A percentile compares a stretch with the other conserved stretches of the same genome.
phyloP scores from a whole-genome alignment of 495 filamentous ascomycete species.

The Xylaria palmicola region DNA sequence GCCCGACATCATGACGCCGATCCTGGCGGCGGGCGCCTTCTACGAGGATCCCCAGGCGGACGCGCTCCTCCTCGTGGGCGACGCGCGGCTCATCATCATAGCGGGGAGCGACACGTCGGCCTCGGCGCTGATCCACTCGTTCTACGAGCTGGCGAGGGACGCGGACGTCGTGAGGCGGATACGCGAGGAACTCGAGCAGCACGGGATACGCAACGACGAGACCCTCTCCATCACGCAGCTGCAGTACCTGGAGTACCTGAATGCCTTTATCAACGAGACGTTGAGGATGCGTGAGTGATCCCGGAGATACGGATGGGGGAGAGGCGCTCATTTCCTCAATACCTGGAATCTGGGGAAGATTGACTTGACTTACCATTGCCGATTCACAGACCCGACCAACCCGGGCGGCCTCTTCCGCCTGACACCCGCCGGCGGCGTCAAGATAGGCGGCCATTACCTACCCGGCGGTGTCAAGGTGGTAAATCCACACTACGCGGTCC shows the following conservation, averaged over 20 bases:
- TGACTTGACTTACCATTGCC: slow-evolving; percentile 53
- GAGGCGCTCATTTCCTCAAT: slow-evolving; percentile 33
- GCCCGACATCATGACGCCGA: slow-evolving; percentile 37
- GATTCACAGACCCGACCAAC: slow-evolving; percentile 50
- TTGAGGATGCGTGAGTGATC: slow-evolving; percentile 21
- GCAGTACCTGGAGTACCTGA: slow-evolving; percentile 5
- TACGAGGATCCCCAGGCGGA: slow-evolving; percentile 34
- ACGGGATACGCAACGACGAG: slow-evolving; percentile 22
- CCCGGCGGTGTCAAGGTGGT: slow-evolving; percentile 19
- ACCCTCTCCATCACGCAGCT: slow-evolving; percentile 13
- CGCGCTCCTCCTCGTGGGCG: slow-evolving; percentile 31
- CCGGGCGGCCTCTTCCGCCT: slow-evolving; percentile 38
- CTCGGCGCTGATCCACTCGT: slow-evolving; percentile 44
- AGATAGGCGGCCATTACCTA: slow-evolving; percentile 16
- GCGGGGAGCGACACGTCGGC: slow-evolving; percentile 56
- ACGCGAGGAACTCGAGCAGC: slow-evolving; percentile 40
- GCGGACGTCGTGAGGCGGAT: slow-evolving; percentile 34
- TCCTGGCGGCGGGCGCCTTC: slow-evolving; percentile 37
- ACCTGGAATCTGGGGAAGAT: slow-evolving; percentile 23
- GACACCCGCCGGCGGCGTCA: slow-evolving; percentile 26
- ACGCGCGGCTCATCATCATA: slow-evolving; percentile 43
- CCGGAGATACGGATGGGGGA: slow-evolving; percentile 4
- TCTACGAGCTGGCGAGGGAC: slow-evolving; percentile 51
- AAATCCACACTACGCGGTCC: slow-evolving; percentile 33
- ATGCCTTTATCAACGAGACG: slow-evolving; percentile 20